phyloP scores from a whole-genome alignment of 805 yeast species.

The Wickerhamiella shivajii region DNA sequence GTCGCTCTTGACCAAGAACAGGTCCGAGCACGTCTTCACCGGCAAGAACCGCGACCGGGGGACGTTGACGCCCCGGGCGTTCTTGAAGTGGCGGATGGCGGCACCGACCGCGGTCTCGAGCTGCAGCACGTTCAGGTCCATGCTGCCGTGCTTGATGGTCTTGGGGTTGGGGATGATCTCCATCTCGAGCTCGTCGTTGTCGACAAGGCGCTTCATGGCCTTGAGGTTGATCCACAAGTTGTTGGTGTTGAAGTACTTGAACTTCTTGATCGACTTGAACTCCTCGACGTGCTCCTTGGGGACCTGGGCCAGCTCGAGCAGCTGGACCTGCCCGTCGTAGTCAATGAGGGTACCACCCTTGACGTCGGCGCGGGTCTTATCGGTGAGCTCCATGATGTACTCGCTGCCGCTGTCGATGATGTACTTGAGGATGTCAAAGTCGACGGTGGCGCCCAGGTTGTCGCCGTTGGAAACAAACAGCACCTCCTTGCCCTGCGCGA shows the following conservation, averaged over 20 bases:
- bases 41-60: constrained; percentile 97
- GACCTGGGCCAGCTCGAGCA: constrained; percentile 94
- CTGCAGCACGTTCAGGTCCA: constrained; percentile 76
- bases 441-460: constrained; percentile 97
- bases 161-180: constrained; percentile 95
- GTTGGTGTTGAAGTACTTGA: constrained; percentile 95
- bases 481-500: constrained; percentile 88
- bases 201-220: constrained; percentile 87
- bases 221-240: constrained; percentile 93
- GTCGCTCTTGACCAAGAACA: constrained; percentile 88
- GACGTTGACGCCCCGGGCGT: constrained; percentile 95
- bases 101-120: constrained; percentile 99
- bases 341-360: constrained; percentile 98
- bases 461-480: constrained; percentile 96
- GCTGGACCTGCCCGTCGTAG: constrained; percentile 86
- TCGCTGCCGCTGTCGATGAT: constrained; percentile 86
- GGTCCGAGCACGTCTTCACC: constrained; percentile 92
- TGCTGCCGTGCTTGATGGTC: constrained; percentile 60
- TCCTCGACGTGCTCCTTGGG: constrained; percentile 98
- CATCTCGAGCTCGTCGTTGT: constrained; percentile 62
- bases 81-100: constrained; percentile 87
- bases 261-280: constrained; percentile 93
- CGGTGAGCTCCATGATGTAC: constrained; percentile 96
- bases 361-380: constrained; percentile 97
- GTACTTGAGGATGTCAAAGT: constrained; percentile 75